Evolutionary conservation across 768 basidiomycete species (phyloP).

Genomic region (Gymnopilus junonius): DNA sequence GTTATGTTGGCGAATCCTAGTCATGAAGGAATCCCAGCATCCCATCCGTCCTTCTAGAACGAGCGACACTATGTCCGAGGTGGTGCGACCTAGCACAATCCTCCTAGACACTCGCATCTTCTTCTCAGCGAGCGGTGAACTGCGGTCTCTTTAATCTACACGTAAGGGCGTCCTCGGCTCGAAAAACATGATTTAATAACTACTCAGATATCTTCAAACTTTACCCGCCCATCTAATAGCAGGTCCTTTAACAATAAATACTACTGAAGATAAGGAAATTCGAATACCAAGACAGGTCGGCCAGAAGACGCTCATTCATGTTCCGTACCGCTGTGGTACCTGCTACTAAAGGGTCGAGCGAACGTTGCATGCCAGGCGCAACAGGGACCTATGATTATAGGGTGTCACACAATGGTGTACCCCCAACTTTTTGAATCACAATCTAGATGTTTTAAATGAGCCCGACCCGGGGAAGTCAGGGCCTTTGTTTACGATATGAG

Average conservation of each 20-base stretch:
- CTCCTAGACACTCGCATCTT: background rate
- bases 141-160: background rate
- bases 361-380: background rate
- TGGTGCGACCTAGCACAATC: background rate
- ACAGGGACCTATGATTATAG: background rate
- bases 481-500: background rate
- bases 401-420: background rate
- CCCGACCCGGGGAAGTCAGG: background rate
- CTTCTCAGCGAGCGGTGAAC: conserved; percentile 1
- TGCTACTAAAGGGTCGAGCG: background rate
- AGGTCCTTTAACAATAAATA: background rate
- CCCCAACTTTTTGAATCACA: background rate
- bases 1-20: background rate
- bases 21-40: background rate
- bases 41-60: background rate
- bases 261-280: background rate
- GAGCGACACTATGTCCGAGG: background rate
- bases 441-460: background rate
- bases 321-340: background rate
- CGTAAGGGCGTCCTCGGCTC: background rate
- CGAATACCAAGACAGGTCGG: background rate
- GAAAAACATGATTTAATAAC: background rate
- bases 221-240: background rate
- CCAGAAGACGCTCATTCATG: background rate
- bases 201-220: background rate